phyloP scores from a whole-genome alignment of 352 stramenopile genomes.

The Globisporangium megalacanthum region DNA sequence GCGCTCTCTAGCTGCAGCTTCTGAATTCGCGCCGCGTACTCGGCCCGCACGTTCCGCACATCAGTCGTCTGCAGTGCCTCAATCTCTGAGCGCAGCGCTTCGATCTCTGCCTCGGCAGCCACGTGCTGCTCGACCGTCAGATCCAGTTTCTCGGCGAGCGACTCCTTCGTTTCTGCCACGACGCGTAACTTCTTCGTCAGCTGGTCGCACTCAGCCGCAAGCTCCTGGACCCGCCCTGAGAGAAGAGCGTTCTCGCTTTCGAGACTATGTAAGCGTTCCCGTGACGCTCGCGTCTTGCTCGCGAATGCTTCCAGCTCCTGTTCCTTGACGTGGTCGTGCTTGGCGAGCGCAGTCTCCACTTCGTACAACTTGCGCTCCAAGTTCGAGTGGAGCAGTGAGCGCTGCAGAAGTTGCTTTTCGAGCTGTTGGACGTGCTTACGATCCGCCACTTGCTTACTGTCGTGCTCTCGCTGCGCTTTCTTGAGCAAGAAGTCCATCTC shows the following conservation, averaged over 20 bases:
- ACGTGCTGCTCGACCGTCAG: constrained; percentile 27
- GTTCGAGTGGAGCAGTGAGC: constrained; percentile 50
- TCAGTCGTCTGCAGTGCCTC: constrained; percentile 60
- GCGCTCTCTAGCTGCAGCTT: constrained; percentile 50
- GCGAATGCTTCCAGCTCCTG: constrained; percentile 31
- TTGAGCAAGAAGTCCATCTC: constrained; percentile 70
- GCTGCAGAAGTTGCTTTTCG: constrained; percentile 70
- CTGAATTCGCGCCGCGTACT: constrained; percentile 42
- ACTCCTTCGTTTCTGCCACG: constrained; percentile 43
- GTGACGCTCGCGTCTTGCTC: constrained; percentile 24
- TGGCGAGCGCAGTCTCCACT: constrained; percentile 49
- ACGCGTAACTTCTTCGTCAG: constrained; percentile 26
- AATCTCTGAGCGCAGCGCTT: constrained; percentile 60
- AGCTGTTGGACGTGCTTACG: constrained; percentile 66
- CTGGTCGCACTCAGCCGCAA: constrained; percentile 30
- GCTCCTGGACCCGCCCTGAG: constrained; percentile 15
- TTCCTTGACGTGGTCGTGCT: constrained; percentile 41
- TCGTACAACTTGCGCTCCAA: constrained; percentile 73
- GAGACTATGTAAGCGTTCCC: constrained; percentile 22
- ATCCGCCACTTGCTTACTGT: constrained; percentile 53
- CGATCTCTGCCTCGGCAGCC: constrained; percentile 37
- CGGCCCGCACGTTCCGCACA: constrained; percentile 33
- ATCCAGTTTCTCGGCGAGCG: constrained; percentile 52
- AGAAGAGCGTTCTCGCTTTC: constrained; percentile 38
- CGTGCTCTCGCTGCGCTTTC: constrained; percentile 65